Conservation (phyloP, 768 basidiomycete genomes). For the Tulasnella sp. region DNA sequence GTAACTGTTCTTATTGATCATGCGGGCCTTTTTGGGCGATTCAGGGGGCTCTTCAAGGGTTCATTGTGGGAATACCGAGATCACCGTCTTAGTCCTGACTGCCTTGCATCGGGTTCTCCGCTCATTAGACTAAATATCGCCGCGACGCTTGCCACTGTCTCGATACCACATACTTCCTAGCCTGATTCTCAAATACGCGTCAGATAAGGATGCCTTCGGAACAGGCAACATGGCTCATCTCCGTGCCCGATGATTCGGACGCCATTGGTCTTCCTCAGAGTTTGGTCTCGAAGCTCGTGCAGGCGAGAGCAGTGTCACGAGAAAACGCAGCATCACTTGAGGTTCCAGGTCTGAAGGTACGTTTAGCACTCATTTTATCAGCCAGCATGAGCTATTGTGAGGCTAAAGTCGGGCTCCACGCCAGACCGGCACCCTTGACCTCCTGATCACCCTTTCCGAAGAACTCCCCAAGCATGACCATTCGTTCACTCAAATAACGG, state of each 20-base stretch:
- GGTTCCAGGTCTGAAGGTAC: conserved; percentile 89
- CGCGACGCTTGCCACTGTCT: neutral
- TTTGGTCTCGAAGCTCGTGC: conserved; percentile 57
- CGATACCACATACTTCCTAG: neutral
- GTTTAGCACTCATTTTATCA: conserved; percentile 17
- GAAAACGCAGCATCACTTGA: conserved; percentile 59
- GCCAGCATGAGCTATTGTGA: neutral
- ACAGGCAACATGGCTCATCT: conserved; percentile 89
- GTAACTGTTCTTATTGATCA: neutral
- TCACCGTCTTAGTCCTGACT: neutral
- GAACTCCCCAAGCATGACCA: conserved; percentile 87
- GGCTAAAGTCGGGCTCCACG: neutral
- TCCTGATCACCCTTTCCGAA: conserved; percentile 84
- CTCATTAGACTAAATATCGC: neutral
- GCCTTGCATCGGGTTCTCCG: neutral
- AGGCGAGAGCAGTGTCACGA: conserved; percentile 49
- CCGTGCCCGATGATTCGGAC: conserved; percentile 83
- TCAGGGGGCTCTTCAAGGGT: neutral
- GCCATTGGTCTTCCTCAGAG: conserved; percentile 70
- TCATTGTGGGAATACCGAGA: neutral
- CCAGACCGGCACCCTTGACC: conserved; percentile 91
- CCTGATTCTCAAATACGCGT: neutral
- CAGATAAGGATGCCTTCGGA: conserved; percentile 78
- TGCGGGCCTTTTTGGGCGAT: neutral
- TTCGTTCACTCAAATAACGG: conserved; percentile 81